Base-by-base conservation (phyloP, 140 eudicot genomes). In the Oenanthe javanica region DNA sequence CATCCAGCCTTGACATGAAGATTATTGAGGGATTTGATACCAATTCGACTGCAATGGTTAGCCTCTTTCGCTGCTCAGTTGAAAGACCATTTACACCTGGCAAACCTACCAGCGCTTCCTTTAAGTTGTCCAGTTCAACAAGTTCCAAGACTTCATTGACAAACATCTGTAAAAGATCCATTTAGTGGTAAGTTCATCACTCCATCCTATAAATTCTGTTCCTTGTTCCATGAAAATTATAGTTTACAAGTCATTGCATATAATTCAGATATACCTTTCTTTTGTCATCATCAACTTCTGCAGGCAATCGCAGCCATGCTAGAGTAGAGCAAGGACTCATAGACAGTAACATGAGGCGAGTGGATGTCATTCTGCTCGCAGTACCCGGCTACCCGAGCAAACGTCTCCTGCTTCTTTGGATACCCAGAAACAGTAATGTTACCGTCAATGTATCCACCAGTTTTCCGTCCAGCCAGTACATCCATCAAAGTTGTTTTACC, bases 1-100 rank as follows among this genome's bases (percentile, higher is more conserved):
- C 96, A 81, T 93, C 98, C 18, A 93, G 86, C 59, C 98, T 96
- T 13, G 98, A 93, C 98, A 93, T 91, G 85, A 93, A 93, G 82
- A 93, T 93, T 9, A 93, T 93, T 21, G 98, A 93, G 0, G 98
- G 98, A 64, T 93, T 93, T 21, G 98, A 93, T 80, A 93, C 98
- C 6, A 93, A 88, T 87, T 93, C 98, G 16, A 93, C 98, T 36
- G 97, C 96, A 75, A 93, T 89, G 64, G 97, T 93, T 79, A 93
- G 81, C 85, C 97, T 83, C 76, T 93, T 93, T 31, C 97, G 83
- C 27, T 93, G 97, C 86, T 93, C 97, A 0, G 92, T 93, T 15
- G 97, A 93, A 1, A 90, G 92, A 48, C 97, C 97, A 72, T 85
- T 93, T n/a, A 90, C 87, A 63, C 97, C 97, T 10, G 97, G 96